Base-by-base conservation (phyloP, 2,329 filamentous ascomycete genomes). In the Diaporthe batatas region DNA sequence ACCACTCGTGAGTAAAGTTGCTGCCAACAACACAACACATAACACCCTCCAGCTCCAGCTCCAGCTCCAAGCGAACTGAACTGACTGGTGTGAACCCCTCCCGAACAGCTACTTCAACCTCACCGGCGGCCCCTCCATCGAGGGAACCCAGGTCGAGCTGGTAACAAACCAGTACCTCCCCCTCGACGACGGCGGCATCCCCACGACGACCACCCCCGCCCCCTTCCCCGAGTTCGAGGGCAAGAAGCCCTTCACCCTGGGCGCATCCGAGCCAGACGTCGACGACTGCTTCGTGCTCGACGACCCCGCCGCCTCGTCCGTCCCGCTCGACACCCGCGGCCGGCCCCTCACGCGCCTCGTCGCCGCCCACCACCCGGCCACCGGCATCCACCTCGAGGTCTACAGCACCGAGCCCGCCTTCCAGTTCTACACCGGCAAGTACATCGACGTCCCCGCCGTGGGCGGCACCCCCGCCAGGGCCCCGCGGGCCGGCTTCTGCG, bases 361-460 rank as follows among this genome's bases (percentile, higher is more conserved):
- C 58, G 85, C 89, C 32, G 93, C 96, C 73, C 89, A 89, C 81
- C 94, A 98, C 81, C 90, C 94, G 7, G 86, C 86, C 65, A 92
- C 91, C 36, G 90, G 91, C 75, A 87, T 98, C 76, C 92, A 97
- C 80, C 90, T 98, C 65, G 94, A 98, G 82, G 92, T 98, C 7
- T 86, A 91, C 79, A 96, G 94, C 85, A 98, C 96, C 0, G 96
- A 98, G 86, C 96, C 96, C 0, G 94, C 94, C 0, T 98, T 98
- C 87, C 96, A 98, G 82, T 97, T 98, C 84, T 98, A 98, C 84
- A 97, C 95, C 0, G 96, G 96, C 76, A 92, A 93, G 79, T 92
- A 91, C 79, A 95, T 97, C 76, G 85, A 96, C 77, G 92, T 97
- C 16, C 92, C 93, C 0, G 92, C 85, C 39, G 86, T 91, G 4